Evolutionary conservation across 345 rosid species (phyloP), one percentile per base, ranked within the genome.

Genomic region (Citrus inodora): DNA sequence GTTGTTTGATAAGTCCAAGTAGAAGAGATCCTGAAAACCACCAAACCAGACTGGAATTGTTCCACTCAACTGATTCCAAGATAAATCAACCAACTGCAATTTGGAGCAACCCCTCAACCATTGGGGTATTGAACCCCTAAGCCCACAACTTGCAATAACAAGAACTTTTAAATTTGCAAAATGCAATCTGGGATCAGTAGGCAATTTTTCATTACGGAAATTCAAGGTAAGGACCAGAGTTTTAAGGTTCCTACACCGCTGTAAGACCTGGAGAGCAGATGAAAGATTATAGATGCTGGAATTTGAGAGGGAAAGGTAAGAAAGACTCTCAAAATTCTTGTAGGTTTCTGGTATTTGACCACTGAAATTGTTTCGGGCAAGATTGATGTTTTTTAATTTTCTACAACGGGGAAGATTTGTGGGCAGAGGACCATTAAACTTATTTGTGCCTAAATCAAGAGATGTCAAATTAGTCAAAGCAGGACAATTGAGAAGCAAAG

Each of bases 61-160:
- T 60, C 92, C 92, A 13, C 8, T 51, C 85, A 92, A 82, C 48
- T 5, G 85, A 63, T 92, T 92, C 98, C 97, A 92, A 10, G 98
- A 94, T 70, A 94, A 86, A 89, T 94, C 98, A 82, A 94, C 70
- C 81, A 94, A 40, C 87, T 92, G 92, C 88, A 94, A 87, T 14
- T 87, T 82, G 17, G 48, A 33, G 75, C 91, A 84, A 22, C 56
- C 65, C n/a, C 71, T 84, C 83, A 94, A 84, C 98, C 98, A 94
- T 0, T 62, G 80, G 2, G 98, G 95, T 33, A 94, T 67, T 2
- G 86, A 81, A 62, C 98, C 98, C 14, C 46, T 80, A 73, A 92
- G 97, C 73, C 69, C 75, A 48, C 97, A 91, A 66, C 69, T 84
- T 14, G 97, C 95, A 24, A 92, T 80, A 19, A 90, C 91, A 8